Conservation (phyloP, 139 green algal genomes). For the Picochlorum sp. region DNA sequence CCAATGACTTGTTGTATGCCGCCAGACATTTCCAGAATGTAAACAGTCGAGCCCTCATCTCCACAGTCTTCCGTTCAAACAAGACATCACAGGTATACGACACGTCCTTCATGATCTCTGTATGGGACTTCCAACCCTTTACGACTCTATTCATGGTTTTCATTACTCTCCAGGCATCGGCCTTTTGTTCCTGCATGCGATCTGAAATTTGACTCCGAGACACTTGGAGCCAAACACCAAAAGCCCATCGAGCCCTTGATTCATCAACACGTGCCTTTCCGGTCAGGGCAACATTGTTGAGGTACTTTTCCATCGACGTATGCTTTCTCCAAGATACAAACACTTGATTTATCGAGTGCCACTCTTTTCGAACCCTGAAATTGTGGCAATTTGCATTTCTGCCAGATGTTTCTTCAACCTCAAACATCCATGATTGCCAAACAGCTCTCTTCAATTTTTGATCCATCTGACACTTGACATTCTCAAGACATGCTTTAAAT, state of each 20-base stretch:
- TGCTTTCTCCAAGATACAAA: neutral
- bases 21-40: neutral
- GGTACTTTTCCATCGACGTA: neutral
- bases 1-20: neutral
- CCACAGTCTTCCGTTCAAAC: neutral
- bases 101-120: neutral
- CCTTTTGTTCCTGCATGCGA: neutral
- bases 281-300: neutral
- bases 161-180: neutral
- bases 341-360: neutral
- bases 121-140: neutral
- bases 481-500: neutral
- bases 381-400: neutral
- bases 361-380: neutral
- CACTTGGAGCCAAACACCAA: neutral
- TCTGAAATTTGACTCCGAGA: neutral
- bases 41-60: neutral
- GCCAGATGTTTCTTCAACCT: neutral
- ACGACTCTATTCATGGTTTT: neutral
- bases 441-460: neutral
- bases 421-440: neutral
- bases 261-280: neutral
- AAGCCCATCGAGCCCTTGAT: neutral
- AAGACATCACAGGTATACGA: neutral
- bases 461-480: neutral